These are phyloP conservation scores for Przewalskia tangutica DNA, from an alignment of 257 asterid genomes.

Conservation along the genomic window DNA sequence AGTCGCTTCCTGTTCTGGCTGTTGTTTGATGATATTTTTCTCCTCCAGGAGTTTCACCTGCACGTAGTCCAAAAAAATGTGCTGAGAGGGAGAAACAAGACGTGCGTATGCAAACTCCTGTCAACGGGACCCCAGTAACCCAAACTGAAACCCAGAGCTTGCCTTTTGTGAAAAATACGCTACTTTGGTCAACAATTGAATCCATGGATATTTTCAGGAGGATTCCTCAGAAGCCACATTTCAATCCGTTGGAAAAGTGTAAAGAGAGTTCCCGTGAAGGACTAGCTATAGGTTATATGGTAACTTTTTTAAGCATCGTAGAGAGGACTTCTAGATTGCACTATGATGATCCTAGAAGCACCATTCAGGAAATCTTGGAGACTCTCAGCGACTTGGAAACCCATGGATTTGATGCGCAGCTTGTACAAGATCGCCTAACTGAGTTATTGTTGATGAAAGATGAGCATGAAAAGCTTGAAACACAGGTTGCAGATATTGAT, in stretches of 20 bases:
- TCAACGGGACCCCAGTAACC: not conserved
- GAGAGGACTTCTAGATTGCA: slow-evolving; percentile 40
- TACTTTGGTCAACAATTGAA: slow-evolving; percentile 62
- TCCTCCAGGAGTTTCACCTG: slow-evolving; percentile 27
- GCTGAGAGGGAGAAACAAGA: slow-evolving; percentile 16
- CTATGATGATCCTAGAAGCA: slow-evolving; percentile 30
- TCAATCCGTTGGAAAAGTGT: slow-evolving; percentile 34
- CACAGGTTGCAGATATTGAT: slow-evolving; percentile 14
- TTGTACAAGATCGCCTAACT: slow-evolving; percentile 25
- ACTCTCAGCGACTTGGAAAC: slow-evolving; percentile 48
- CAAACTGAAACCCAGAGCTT: slow-evolving; percentile 25
- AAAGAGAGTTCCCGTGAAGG: slow-evolving; percentile 74
- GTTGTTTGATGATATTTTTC: slow-evolving; percentile 1
- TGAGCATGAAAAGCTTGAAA: slow-evolving; percentile 23
- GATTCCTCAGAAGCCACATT: slow-evolving; percentile 84
- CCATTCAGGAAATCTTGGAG: slow-evolving; percentile 39
- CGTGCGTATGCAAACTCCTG: slow-evolving; percentile 2
- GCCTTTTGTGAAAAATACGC: slow-evolving; percentile 51
- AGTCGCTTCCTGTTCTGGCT: not conserved
- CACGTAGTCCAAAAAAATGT: slow-evolving; percentile 16
- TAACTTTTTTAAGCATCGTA: slow-evolving; percentile 42
- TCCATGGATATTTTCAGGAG: slow-evolving; percentile 58
- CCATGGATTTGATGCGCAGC: slow-evolving; percentile 52
- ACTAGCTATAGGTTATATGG: slow-evolving; percentile 71
- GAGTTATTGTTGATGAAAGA: slow-evolving; percentile 26